Base-by-base conservation (phyloP, 495 filamentous ascomycete species). In the Bryoglossum gracile region DNA sequence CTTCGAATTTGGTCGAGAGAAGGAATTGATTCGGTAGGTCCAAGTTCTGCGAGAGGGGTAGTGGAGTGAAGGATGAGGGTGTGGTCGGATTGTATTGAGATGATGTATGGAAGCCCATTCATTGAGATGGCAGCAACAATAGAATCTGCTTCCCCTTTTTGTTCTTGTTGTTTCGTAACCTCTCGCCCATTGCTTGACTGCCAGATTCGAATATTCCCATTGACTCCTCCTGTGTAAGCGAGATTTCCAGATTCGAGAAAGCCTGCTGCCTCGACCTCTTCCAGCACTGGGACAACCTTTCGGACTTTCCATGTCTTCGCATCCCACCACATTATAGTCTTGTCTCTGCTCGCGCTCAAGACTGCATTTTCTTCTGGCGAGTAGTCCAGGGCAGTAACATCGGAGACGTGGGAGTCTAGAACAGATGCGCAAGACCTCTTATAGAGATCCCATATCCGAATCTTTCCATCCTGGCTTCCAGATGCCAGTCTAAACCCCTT, bases 291-390 rank as follows among this genome's bases (percentile, higher is more conserved):
- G 43, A 95, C 83, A 0, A 94, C 84, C 30, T 80, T 85, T 36
- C 82, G 80, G n/a, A 74, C 65, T 59, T 89, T 90, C 89, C 90
- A 97, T 11, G 76, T 86, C 42, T 68, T 76, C 14, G 84, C 75
- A 70, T 94, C 87, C 89, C 89, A 96, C 50, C 94, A 65, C 42
- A 91, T 92, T 30, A 89, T 79, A 0, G 94, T 96, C 66, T 94
- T 92, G 69, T 99, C 92, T 67, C 92, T 75, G 60, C 87, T 82
- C n/a, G 82, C 89, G n/a, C 86, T 91, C 4, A 96, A 69, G 33
- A 99, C 66, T 10, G 79, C 73, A 62, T 87, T 83, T 51, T 87
- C 80, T 45, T 80, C 63, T 1, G 73, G 62, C 4, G 85, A 91
- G 65, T 83, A 97, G 48, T 89, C 86, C 22, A 99, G 64, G 48